These are phyloP conservation scores for Teratosphaeria zuluensis DNA, from an alignment of 2,329 filamentous ascomycete species.

Conservation along the genomic window DNA sequence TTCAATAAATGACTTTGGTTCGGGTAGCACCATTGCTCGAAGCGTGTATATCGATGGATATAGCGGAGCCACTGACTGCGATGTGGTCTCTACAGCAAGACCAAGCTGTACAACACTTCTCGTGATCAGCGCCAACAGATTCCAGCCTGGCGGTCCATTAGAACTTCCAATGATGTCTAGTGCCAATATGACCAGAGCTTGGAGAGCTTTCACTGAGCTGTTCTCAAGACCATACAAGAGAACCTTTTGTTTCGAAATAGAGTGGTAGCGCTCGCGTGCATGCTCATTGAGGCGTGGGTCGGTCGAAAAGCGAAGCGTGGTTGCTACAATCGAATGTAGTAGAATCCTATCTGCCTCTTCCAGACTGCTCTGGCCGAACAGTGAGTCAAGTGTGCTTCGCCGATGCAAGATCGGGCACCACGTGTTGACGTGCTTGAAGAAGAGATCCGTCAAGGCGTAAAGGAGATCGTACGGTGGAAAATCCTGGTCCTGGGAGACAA, in stretches of 20 bases:
- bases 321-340: conserved; percentile 80
- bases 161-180: conserved; percentile 77
- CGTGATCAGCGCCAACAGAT: conserved; percentile 79
- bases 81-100: conserved; percentile 72
- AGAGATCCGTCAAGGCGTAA: conserved; percentile 51
- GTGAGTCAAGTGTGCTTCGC: conserved; percentile 63
- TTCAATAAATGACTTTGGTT: conserved; percentile 76
- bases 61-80: conserved; percentile 64
- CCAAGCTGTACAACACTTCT: conserved; percentile 82
- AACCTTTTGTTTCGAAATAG: conserved; percentile 74
- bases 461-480: conserved; percentile 52
- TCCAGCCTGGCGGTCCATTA: conserved; percentile 87
- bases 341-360: conserved; percentile 76
- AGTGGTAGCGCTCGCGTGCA: conserved; percentile 64
- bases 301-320: conserved; percentile 72
- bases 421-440: conserved; percentile 55
- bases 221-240: conserved; percentile 81
- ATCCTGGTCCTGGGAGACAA: conserved; percentile 33
- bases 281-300: conserved; percentile 66
- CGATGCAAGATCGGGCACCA: conserved; percentile 85
- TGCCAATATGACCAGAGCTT: conserved; percentile 78
- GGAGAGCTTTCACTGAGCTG: conserved; percentile 76
- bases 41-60: conserved; percentile 84
- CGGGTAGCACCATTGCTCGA: conserved; percentile 72
- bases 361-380: conserved; percentile 67